Base-by-base conservation (phyloP, 495 filamentous ascomycete species). In the Monascus purpureus region DNA sequence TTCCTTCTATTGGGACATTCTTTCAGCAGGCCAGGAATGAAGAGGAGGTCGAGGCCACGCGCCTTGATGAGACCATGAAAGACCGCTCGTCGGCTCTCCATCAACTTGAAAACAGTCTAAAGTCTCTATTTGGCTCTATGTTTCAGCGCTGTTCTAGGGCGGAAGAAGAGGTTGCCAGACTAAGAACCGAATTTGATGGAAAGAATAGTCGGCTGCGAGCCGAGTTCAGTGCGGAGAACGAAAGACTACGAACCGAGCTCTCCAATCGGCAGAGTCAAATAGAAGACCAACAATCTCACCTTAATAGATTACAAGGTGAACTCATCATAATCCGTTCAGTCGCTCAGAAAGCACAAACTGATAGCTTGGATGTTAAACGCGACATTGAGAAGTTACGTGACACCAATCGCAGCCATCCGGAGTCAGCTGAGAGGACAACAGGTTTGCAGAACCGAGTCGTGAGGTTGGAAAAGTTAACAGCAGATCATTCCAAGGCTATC, bases 1-100 rank as follows among this genome's bases (percentile, higher is more conserved):
- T 53, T 20, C 43, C 50, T 1, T 41, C 50, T 4, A 41, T 43
- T 0, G 28, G 29, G 11, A 36, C 44, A 7, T 43, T 36, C 31
- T 46, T 37, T 29, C 38, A 43, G 9, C 29, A 41, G 7, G 22
- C 33, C 6, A 33, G 24, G 9, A 34, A 41, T 11, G 38, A 42
- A 8, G 42, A 46, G 34, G 45, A 48, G 6, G 20, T 24, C 2
- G 36, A 42, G 11, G 4, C 46, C 7, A 13, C 14, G 6, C 37
- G 35, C 2, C 25, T 52, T 1, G 40, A 52, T 20, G 13, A 38
- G n/a, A 29, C 35, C 11, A 31, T 52, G 0, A 31, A 32, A 5
- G 19, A 36, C 6, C 35, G 44, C 13, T 13, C 29, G 13, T 27
- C 40, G 11, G 31, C 31, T 19, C 39, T 34, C 15, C 26, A 26